Evolutionary conservation across 306 rosid species (phyloP).

Genomic region (Rubus parviflorus): DNA sequence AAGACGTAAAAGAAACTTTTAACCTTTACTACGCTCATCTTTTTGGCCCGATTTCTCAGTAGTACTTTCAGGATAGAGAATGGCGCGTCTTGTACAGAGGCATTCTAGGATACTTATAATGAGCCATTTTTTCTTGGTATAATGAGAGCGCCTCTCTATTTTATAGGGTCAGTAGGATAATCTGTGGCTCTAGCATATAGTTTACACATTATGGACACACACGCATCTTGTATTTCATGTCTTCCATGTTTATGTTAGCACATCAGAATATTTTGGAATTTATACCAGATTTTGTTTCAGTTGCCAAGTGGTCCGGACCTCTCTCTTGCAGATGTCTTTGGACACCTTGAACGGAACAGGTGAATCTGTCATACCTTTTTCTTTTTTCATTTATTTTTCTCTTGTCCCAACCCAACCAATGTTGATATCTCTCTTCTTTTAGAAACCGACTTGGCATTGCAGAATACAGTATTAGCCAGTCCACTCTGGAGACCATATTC

Average conservation of each 20-base stretch:
- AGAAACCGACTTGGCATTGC: constrained; percentile 72
- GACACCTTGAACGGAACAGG: constrained; percentile 80
- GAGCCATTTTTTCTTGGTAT: background rate
- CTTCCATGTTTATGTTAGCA: background rate
- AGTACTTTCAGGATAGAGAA: background rate
- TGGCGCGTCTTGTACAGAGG: background rate
- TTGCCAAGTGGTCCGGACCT: constrained; percentile 61
- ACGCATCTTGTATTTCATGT: background rate
- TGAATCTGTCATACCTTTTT: constrained; percentile 26
- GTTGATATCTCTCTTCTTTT: constrained; percentile 19
- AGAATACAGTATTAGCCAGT: constrained; percentile 92
- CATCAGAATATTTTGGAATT: background rate
- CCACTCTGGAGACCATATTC: constrained; percentile 87
- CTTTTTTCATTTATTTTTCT: constrained; percentile 10
- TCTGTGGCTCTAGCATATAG: background rate
- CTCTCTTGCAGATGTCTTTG: constrained; percentile 92
- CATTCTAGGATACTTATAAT: background rate
- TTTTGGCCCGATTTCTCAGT: background rate
- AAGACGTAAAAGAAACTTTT: background rate
- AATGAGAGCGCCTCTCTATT: background rate
- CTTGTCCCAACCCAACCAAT: constrained; percentile 12
- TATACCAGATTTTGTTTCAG: constrained; percentile 42
- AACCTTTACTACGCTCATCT: background rate
- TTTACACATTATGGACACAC: background rate
- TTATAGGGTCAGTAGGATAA: background rate